Conservation (phyloP, 257 asterid species). For the Striga asiatica region DNA sequence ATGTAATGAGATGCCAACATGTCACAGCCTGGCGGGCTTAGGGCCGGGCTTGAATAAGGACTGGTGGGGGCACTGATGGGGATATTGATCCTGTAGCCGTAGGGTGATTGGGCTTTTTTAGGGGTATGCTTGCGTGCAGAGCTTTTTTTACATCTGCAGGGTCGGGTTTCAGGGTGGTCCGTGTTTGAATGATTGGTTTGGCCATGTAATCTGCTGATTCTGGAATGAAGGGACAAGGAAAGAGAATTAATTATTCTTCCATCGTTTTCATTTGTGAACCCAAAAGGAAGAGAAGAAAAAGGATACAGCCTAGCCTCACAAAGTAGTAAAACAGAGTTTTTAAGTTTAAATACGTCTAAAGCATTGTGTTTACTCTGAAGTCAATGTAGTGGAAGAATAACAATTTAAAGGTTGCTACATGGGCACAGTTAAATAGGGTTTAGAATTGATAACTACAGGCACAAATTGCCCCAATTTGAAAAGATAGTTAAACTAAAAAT, state of each 20-base stretch:
- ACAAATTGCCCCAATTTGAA: no score
- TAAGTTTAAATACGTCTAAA: no score
- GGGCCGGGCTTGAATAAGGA: conserved; percentile 48
- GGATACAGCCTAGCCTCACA: no score
- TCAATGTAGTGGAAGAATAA: no score
- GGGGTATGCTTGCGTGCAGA: conserved; percentile 19
- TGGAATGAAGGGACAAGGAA: conserved; percentile 11
- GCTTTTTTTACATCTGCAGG: conserved; percentile 17
- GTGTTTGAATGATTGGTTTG: conserved; percentile 27
- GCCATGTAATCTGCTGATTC: conserved; percentile 26
- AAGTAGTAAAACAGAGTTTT: no score
- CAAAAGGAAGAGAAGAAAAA: no score
- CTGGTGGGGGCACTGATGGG: conserved; percentile 58
- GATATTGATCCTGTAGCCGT: conserved; percentile 14
- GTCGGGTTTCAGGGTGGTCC: conserved; percentile 23
- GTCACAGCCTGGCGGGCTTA: conserved; percentile 37
- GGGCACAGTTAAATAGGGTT: no score
- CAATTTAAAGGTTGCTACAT: no score
- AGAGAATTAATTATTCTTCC: conserved; percentile 11
- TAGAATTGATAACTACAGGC: no score
- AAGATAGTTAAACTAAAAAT: no score
- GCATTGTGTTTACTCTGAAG: no score
- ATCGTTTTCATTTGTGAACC: no score
- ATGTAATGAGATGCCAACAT: conserved; percentile 17
- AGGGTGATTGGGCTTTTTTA: conserved; percentile 17